Evolutionary conservation across 225 moss, liverwort and hornwort species (phyloP).

Genomic region (Polytrichum commune): DNA sequence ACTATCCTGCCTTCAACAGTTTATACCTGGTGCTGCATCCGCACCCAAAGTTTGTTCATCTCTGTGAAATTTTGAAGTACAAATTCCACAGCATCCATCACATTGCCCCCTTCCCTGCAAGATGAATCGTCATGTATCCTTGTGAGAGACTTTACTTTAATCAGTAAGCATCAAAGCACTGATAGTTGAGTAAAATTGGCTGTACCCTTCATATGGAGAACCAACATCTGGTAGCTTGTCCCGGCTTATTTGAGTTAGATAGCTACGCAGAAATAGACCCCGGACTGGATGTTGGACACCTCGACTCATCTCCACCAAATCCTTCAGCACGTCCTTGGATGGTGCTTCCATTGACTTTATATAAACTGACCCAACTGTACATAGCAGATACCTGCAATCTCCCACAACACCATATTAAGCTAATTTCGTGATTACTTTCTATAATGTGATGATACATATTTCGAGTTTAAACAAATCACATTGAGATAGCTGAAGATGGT

Average conservation of each 20-base stretch:
- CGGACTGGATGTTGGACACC: slow-evolving; percentile 97
- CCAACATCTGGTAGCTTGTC: slow-evolving; percentile 90
- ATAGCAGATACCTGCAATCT: slow-evolving; percentile 77
- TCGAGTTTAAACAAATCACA: too few species aligned
- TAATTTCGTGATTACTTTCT: too few species aligned
- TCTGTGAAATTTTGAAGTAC: slow-evolving; percentile 97
- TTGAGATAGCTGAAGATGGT: too few species aligned
- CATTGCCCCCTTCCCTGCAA: slow-evolving; percentile 84
- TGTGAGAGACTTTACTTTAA: neutral
- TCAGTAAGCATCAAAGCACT: too few species aligned
- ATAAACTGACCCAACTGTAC: slow-evolving; percentile 96
- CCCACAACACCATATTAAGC: too few species aligned
- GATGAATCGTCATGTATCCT: neutral
- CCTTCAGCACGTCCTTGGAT: slow-evolving; percentile 94
- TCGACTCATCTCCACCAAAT: slow-evolving; percentile 97
- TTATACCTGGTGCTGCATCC: slow-evolving; percentile 92
- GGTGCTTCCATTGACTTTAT: slow-evolving; percentile 96
- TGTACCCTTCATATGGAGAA: slow-evolving; percentile 93
- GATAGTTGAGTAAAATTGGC: slow-evolving; percentile 2
- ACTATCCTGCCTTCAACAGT: too few species aligned
- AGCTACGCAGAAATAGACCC: slow-evolving; percentile 90
- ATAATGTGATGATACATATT: too few species aligned
- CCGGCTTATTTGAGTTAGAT: slow-evolving; percentile 93
- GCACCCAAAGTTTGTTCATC: slow-evolving; percentile 99
- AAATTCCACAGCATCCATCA: slow-evolving; percentile 96